A percentile compares a stretch with the other conserved stretches of the same genome.
Conservation (phyloP, 2,329 filamentous ascomycete genomes). For the Penicillium sp. region DNA sequence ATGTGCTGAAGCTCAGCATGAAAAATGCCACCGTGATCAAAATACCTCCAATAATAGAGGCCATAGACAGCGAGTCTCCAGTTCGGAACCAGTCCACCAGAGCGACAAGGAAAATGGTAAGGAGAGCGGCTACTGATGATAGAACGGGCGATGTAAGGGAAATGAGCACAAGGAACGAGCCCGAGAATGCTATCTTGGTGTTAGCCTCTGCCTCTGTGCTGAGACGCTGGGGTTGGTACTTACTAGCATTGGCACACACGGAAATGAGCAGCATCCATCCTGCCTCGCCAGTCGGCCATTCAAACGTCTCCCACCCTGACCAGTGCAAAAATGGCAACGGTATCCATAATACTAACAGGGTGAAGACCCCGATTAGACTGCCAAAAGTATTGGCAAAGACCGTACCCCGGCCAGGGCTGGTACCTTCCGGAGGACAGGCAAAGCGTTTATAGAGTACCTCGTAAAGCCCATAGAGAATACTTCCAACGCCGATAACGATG, state of each 20-base stretch:
- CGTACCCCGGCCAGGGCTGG: slow-evolving; percentile 80
- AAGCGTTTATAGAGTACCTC: slow-evolving; percentile 94
- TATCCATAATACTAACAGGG: slow-evolving; percentile 83
- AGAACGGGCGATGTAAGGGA: slow-evolving; percentile 89
- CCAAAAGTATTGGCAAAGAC: slow-evolving; percentile 94
- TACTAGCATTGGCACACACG: slow-evolving; percentile 78
- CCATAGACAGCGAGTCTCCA: slow-evolving; percentile 68
- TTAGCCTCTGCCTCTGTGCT: not conserved
- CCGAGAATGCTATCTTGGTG: slow-evolving; percentile 65
- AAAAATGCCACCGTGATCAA: slow-evolving; percentile 86
- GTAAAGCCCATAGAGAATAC: slow-evolving; percentile 91
- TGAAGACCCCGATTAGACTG: slow-evolving; percentile 81
- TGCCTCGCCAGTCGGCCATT: slow-evolving; percentile 72
- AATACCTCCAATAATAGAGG: slow-evolving; percentile 75
- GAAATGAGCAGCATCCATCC: slow-evolving; percentile 77
- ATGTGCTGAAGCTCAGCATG: slow-evolving; percentile 88
- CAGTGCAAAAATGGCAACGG: slow-evolving; percentile 81
- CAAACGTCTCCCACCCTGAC: slow-evolving; percentile 76
- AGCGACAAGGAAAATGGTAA: slow-evolving; percentile 96
- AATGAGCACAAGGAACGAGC: slow-evolving; percentile 89
- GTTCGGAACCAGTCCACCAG: slow-evolving; percentile 85
- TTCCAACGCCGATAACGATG: slow-evolving; percentile 84
- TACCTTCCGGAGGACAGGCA: slow-evolving; percentile 89
- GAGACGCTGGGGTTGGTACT: slow-evolving; percentile 27
- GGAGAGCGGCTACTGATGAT: slow-evolving; percentile 83